These are phyloP conservation scores for Epichloe sp. DNA, from an alignment of 2,329 filamentous ascomycete genomes.

Conservation along the genomic window DNA sequence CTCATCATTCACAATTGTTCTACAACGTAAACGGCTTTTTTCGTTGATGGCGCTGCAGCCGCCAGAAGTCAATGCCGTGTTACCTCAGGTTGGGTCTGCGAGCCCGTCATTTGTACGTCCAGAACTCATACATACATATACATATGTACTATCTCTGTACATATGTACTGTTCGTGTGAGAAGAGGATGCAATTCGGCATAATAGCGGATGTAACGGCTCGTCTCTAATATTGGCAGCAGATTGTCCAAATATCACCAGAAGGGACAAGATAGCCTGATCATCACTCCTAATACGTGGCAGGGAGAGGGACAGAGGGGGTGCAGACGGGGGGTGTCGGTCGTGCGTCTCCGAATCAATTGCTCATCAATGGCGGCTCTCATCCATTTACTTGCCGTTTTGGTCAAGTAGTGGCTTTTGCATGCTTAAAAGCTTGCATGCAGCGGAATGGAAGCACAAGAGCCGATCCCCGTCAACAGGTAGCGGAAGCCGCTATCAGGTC, in stretches of 20 bases:
- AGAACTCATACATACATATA: background rate
- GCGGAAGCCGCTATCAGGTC: no score
- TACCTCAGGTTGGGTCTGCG: background rate
- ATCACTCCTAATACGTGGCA: no score
- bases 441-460: background rate
- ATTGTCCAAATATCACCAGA: no score
- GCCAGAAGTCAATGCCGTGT: no score
- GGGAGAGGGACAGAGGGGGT: no score
- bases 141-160: no score
- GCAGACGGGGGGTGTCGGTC: no score
- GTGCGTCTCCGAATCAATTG: no score
- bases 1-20: background rate
- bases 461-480: background rate
- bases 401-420: background rate
- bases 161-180: background rate
- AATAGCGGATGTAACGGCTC: background rate
- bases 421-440: background rate
- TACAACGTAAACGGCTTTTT: background rate
- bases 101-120: background rate
- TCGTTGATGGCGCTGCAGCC: background rate
- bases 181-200: background rate
- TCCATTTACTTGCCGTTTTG: background rate
- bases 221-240: background rate
- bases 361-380: no score
- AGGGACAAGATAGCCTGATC: no score